Evolutionary conservation across 2,329 filamentous ascomycete genomes (phyloP).

Genomic region (Colletotrichum eleusines): DNA sequence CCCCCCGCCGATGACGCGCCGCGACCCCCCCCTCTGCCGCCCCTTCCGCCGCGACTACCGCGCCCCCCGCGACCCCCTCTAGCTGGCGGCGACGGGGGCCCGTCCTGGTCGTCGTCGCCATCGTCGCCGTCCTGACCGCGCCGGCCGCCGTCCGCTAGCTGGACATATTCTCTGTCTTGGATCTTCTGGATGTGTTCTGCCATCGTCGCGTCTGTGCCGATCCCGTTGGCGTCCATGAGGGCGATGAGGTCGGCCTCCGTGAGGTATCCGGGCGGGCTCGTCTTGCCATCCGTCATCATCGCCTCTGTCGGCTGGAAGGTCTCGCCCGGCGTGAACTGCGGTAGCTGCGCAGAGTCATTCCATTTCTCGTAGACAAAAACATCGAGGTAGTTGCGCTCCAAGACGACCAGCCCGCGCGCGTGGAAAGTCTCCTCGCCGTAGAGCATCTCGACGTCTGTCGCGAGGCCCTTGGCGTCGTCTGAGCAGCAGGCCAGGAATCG

Average conservation of each 20-base stretch:
- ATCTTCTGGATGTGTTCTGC: slow-evolving; percentile 98
- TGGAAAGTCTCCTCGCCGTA: slow-evolving; percentile 88
- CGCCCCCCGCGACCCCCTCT: slow-evolving; percentile 58
- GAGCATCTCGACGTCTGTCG: slow-evolving; percentile 85
- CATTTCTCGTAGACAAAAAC: slow-evolving; percentile 98
- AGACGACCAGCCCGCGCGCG: slow-evolving; percentile 84
- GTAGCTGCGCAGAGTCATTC: slow-evolving; percentile 87
- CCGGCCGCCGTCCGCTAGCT: slow-evolving; percentile 65
- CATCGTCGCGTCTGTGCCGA: slow-evolving; percentile 99
- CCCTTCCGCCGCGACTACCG: slow-evolving; percentile 57
- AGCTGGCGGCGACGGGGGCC: slow-evolving; percentile 53
- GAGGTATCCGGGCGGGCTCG: slow-evolving; percentile 83
- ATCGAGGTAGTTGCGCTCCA: slow-evolving; percentile 92
- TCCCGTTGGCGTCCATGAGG: slow-evolving; percentile 98
- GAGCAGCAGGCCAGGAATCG: slow-evolving; percentile 97
- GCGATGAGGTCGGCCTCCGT: slow-evolving; percentile 96
- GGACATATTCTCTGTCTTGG: slow-evolving; percentile 88
- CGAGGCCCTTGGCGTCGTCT: slow-evolving; percentile 88
- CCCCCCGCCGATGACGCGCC: slow-evolving; percentile 51
- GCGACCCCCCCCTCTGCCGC: slow-evolving; percentile 58
- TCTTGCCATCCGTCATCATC: slow-evolving; percentile 91
- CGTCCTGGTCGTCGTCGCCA: slow-evolving; percentile 55
- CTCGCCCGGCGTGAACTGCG: slow-evolving; percentile 83
- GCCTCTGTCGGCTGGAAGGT: slow-evolving; percentile 89
- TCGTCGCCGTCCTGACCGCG: slow-evolving; percentile 54